Percentiles rank a stretch among this genome's conserved stretches.
Evolutionary conservation across 805 yeast species (phyloP).

Genomic region (Nematodospora valgi): DNA sequence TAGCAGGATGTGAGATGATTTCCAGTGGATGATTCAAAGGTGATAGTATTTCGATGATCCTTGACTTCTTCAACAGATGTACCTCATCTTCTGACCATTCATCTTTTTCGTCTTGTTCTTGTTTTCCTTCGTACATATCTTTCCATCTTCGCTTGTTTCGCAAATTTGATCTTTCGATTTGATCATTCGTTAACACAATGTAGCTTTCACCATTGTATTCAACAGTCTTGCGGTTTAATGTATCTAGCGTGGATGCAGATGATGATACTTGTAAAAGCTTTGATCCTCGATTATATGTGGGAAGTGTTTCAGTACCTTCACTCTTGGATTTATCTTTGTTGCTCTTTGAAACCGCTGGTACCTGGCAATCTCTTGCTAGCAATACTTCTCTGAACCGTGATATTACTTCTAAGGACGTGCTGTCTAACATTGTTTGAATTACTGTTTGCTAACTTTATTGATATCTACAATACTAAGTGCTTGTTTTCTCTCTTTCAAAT

Average conservation of each 20-base stretch:
- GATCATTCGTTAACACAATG: slow-evolving; percentile 34
- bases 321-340: slow-evolving; percentile 1
- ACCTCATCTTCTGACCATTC: slow-evolving; percentile 17
- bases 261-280: slow-evolving; percentile 14
- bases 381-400: slow-evolving; percentile 37
- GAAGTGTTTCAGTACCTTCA: slow-evolving; percentile 10
- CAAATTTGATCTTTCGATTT: slow-evolving; percentile 24
- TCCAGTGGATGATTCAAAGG: slow-evolving; percentile 85
- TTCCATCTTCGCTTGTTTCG: slow-evolving; percentile 35
- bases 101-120: slow-evolving; percentile 12
- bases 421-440: slow-evolving; percentile 34
- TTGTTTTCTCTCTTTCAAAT: neutral
- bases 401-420: slow-evolving; percentile 35
- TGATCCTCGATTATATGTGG: slow-evolving; percentile 24
- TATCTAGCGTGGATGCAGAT: slow-evolving; percentile 9
- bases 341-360: too few relatives aligned
- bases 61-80: slow-evolving; percentile 27
- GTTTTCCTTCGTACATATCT: slow-evolving; percentile 16
- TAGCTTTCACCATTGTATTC: slow-evolving; percentile 36
- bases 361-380: slow-evolving; percentile 12
- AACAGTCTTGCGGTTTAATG: slow-evolving; percentile 31
- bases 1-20: slow-evolving; percentile 64
- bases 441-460: neutral
- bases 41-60: slow-evolving; percentile 50
- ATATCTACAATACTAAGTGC: neutral